Evolutionary conservation across 2,329 filamentous ascomycete species (phyloP).

Genomic region (Aspergillus sp.): DNA sequence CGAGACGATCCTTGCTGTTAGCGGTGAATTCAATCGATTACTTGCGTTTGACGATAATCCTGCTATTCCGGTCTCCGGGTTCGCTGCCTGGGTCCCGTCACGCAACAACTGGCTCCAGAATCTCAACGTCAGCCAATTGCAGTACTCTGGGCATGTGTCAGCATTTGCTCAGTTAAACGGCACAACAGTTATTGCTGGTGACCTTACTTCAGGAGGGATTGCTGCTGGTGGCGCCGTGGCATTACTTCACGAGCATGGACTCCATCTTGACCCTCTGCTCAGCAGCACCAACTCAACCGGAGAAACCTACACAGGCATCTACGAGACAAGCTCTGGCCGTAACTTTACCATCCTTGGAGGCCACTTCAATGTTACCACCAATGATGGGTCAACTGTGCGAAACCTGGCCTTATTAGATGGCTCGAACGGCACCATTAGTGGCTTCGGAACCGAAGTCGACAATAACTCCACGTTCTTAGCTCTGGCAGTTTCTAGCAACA

Average conservation of each 20-base stretch:
- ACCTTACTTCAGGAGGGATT: constrained; percentile 75
- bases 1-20: constrained; percentile 78
- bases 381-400: constrained; percentile 71
- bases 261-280: constrained; percentile 46
- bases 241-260: constrained; percentile 53
- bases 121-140: constrained; percentile 65
- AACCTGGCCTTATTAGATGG: constrained; percentile 85
- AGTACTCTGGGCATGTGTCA: constrained; percentile 73
- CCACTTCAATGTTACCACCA: constrained; percentile 74
- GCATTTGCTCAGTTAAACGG: constrained; percentile 66
- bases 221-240: constrained; percentile 73
- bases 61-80: constrained; percentile 68
- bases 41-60: constrained; percentile 66
- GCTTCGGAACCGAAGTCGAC: constrained; percentile 67
- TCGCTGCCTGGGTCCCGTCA: constrained; percentile 92
- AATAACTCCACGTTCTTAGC: constrained; percentile 75
- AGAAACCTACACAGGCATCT: constrained; percentile 71
- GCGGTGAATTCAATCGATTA: constrained; percentile 76
- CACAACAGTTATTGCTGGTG: constrained; percentile 76
- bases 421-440: constrained; percentile 69
- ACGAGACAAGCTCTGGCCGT: constrained; percentile 69
- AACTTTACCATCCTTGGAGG: constrained; percentile 90
- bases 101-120: constrained; percentile 86
- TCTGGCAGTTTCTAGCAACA: constrained; percentile 68
- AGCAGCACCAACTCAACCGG: constrained; percentile 48